Evolutionary conservation across 2,329 filamentous ascomycete genomes (phyloP), one percentile per base, ranked within the genome.

Genomic region (Berkeleyomyces basicola): DNA sequence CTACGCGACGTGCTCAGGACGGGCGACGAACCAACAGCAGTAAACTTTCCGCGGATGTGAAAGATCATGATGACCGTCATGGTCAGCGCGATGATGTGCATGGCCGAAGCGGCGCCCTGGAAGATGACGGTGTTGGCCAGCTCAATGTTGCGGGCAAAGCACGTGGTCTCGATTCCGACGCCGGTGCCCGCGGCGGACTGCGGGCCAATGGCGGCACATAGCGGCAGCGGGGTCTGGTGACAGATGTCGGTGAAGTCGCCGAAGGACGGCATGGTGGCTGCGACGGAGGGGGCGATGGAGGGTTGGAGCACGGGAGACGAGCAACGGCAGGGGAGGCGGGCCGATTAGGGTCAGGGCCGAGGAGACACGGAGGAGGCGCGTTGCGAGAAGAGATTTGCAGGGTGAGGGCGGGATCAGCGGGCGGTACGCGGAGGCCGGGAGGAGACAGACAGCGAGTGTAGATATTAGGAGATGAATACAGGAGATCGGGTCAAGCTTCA

Each of bases 21-120:
- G 14, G 51, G 33, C 23, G 40, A 74, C 87, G 64, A 81, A 92
- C 88, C 92, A 69, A 99, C 93, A 70, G 93, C 93, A 31, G 93
- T 99, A 74, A 99, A 99, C 76, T 99, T 99, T 69, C 89, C 92
- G 69, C 93, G 83, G 66, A 99, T 88, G 74, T 99, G 93, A 67
- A 99, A 79, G 66, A 99, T 90, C 93, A 99, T 99, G 70, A 96
- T 86, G 7, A 92, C 87, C 3, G 90, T 95, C 92, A 99, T 96
- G 68, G 85, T 78, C 65, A 99, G 78, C 11, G 92, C 89, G 63
- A 87, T 77, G 68, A 99, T 97, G 74, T 99, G 93, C 76, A 93
- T 88, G 71, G 92, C 90, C 66, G 88, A 89, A 31, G 90, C 85
- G 37, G 91, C 93, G 71, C 86, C 89, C 75, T 97, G 85, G 73